Conservation (phyloP, 2,329 filamentous ascomycete species). For the Bipolaris gigantea region DNA sequence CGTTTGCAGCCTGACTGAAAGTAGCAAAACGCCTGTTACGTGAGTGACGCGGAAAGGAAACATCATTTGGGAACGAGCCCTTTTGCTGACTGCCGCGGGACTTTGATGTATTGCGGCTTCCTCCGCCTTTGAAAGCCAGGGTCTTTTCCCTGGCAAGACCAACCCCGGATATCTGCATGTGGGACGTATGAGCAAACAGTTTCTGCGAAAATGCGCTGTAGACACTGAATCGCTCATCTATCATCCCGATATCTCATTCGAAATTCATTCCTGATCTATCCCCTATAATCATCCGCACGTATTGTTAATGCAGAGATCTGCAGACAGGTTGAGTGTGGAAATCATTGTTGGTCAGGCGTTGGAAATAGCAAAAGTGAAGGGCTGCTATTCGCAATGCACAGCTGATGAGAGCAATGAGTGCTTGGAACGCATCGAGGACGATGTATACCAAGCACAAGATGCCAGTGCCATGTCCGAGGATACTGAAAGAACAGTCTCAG, state of each 20-base stretch:
- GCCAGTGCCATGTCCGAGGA: slow-evolving; percentile 2
- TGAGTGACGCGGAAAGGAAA: not conserved
- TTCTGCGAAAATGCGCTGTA: not conserved
- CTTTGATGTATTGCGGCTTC: not conserved
- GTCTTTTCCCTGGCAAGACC: not conserved
- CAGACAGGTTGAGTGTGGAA: slow-evolving; percentile 12
- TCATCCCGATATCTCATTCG: not conserved
- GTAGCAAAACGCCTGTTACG: not conserved
- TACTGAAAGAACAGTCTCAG: slow-evolving; percentile 17
- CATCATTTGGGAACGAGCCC: not conserved
- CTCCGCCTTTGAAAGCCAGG: not conserved
- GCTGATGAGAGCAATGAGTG: slow-evolving; percentile 8
- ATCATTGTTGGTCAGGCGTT: slow-evolving; percentile 11
- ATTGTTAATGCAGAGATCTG: not conserved
- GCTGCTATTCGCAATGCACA: slow-evolving; percentile 9
- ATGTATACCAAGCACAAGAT: not conserved
- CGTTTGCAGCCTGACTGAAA: not conserved
- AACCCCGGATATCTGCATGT: not conserved
- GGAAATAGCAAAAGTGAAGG: not conserved
- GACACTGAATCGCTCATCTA: not conserved
- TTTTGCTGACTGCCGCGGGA: not conserved
- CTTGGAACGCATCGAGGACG: slow-evolving; percentile 1
- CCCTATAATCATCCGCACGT: not conserved
- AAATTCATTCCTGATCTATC: not conserved
- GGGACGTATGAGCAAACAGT: not conserved